These are phyloP conservation scores for Ascochyta rabiei DNA, from an alignment of 2,329 filamentous ascomycete species.

Conservation along the genomic window DNA sequence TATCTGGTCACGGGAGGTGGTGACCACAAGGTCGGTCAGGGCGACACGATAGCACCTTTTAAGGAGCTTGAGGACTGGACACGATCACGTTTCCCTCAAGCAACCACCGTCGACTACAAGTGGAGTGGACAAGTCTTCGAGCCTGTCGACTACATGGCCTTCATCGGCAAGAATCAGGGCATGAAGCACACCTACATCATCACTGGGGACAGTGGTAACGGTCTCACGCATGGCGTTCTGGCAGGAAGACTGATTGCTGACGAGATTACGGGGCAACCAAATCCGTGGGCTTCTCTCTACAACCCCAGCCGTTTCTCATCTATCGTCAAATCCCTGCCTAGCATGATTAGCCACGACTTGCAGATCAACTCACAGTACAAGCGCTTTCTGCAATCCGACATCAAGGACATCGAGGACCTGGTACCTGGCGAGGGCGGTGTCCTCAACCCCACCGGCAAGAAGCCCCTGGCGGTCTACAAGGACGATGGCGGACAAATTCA, in stretches of 20 bases:
- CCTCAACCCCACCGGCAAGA: slow-evolving; percentile 55
- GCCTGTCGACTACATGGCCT: slow-evolving; percentile 61
- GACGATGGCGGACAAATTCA: slow-evolving; percentile 59
- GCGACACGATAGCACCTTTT: slow-evolving; percentile 54
- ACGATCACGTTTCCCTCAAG: slow-evolving; percentile 59
- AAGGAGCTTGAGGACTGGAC: slow-evolving; percentile 61
- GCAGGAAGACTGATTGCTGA: slow-evolving; percentile 61
- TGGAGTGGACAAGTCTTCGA: slow-evolving; percentile 66
- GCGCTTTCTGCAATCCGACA: slow-evolving; percentile 60
- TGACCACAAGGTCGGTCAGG: slow-evolving; percentile 65
- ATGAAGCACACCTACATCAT: slow-evolving; percentile 59
- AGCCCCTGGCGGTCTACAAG: slow-evolving; percentile 62
- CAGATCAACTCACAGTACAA: slow-evolving; percentile 65
- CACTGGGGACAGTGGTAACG: slow-evolving; percentile 64
- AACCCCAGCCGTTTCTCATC: slow-evolving; percentile 56
- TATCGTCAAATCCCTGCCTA: slow-evolving; percentile 53
- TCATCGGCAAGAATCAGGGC: slow-evolving; percentile 62
- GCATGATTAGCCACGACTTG: slow-evolving; percentile 58
- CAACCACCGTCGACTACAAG: slow-evolving; percentile 58
- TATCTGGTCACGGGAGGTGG: slow-evolving; percentile 63
- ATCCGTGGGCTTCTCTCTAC: slow-evolving; percentile 59
- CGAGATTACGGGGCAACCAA: slow-evolving; percentile 57
- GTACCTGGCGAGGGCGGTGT: slow-evolving; percentile 58
- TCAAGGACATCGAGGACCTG: slow-evolving; percentile 63
- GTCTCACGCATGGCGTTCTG: slow-evolving; percentile 62